Percentiles rank a stretch among this genome's conserved stretches.
Evolutionary conservation across 495 filamentous ascomycete genomes (phyloP).

Genomic region (Penicillium pulvis): DNA sequence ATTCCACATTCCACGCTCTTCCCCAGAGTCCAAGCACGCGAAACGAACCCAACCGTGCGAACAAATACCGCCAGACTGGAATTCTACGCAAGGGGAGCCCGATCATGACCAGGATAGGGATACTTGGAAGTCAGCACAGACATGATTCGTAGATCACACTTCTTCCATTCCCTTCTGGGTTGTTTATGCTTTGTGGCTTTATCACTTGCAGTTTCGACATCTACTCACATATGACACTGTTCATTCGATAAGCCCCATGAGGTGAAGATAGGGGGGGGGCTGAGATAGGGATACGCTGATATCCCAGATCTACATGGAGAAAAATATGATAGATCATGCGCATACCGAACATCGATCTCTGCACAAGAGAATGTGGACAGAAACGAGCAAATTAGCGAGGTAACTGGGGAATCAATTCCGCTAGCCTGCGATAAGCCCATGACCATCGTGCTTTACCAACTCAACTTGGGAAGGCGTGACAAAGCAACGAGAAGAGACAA

Average conservation of each 20-base stretch:
- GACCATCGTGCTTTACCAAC: no score
- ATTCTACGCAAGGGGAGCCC: slow-evolving; percentile 25
- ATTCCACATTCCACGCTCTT: slow-evolving; percentile 11
- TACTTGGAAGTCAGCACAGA: slow-evolving; percentile 1
- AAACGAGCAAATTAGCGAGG: no score
- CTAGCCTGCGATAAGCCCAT: no score
- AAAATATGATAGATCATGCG: background rate
- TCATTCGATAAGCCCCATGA: background rate
- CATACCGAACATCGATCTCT: background rate
- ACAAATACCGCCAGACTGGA: slow-evolving; percentile 15
- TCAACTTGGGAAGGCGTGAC: background rate
- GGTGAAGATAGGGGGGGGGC: background rate
- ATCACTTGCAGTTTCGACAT: slow-evolving; percentile 1
- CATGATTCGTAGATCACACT: background rate
- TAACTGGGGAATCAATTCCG: background rate
- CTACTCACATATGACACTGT: slow-evolving; percentile 2
- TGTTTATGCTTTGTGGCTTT: slow-evolving; percentile 2
- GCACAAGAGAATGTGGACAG: background rate
- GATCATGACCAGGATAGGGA: slow-evolving; percentile 19
- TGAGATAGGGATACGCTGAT: background rate
- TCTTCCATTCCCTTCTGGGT: background rate
- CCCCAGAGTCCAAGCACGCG: slow-evolving; percentile 16
- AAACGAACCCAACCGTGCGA: slow-evolving; percentile 7
- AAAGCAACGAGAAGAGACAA: background rate
- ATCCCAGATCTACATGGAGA: background rate